These are phyloP conservation scores for Starmera amethionina DNA, from an alignment of 805 yeast genomes.

Conservation along the genomic window DNA sequence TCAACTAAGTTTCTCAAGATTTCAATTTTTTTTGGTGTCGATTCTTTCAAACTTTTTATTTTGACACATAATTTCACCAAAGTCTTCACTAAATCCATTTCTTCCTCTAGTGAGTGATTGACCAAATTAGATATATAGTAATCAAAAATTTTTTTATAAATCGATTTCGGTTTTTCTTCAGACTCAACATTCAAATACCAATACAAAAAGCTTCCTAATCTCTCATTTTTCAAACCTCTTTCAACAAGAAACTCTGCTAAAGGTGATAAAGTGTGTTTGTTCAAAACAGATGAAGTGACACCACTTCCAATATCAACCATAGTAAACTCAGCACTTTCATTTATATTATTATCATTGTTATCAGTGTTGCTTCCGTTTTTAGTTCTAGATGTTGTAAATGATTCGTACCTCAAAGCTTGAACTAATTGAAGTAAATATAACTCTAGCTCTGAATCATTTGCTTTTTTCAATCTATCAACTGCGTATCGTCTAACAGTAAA, in stretches of 20 bases:
- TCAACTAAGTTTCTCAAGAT: constrained; percentile 38
- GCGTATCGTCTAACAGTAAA: constrained; percentile 77
- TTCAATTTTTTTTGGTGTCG: constrained; percentile 70
- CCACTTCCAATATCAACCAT: no score
- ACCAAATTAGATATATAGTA: constrained; percentile 31
- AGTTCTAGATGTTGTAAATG: constrained; percentile 2
- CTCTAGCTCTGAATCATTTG: constrained; percentile 71
- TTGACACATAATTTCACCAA: constrained; percentile 56
- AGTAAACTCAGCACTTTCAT: no score
- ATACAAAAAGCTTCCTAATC: constrained; percentile 73
- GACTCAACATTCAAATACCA: constrained; percentile 90
- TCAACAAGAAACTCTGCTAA: constrained; percentile 67
- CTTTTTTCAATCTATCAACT: constrained; percentile 68
- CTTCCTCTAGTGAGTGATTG: constrained; percentile 33
- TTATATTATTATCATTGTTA: constrained; percentile 21
- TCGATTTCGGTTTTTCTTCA: constrained; percentile 46
- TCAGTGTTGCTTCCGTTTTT: constrained; percentile 1
- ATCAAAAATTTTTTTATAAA: constrained; percentile 35
- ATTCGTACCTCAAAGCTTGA: constrained; percentile 81
- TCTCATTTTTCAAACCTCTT: constrained; percentile 53
- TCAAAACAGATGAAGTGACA: constrained; percentile 12
- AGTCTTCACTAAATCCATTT: constrained; percentile 58
- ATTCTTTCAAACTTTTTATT: constrained; percentile 59
- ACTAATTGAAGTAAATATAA: constrained; percentile 82
- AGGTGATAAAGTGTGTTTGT: constrained; percentile 36